Evolutionary conservation across 495 filamentous ascomycete species (phyloP), one percentile per base, ranked within the genome.

Genomic region (Penicillium turbatum): DNA sequence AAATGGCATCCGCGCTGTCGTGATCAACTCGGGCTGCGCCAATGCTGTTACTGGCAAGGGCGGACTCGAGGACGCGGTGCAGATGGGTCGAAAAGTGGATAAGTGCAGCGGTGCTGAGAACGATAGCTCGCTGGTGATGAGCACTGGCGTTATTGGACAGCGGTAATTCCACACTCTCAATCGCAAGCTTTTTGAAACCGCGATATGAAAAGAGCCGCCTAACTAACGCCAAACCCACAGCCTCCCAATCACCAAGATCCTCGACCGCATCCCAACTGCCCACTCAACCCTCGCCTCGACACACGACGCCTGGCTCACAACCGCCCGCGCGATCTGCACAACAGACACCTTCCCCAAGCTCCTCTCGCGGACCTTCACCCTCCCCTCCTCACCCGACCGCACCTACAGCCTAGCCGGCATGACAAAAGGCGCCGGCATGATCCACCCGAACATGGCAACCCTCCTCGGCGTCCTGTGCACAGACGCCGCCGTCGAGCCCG

Each of bases 341-440:
- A 99, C 93, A 26, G 95, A 99, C 72, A 99, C 95, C 26, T 99
- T 99, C 75, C 93, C 95, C 56, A 99, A 99, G 74, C 85, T 99
- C 53, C 76, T 89, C 52, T 96, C 92, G 16, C 82, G 80, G 51
- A 84, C 82, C 5, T 99, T 97, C 72, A 84, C 74, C 5, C 82
- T 99, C 26, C 92, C 92, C 19, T 93, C 89, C 9, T 88, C 88
- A 8, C 84, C 87, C 3, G 70, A 64, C 51, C 73, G 75, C 8
- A 82, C 79, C 36, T 99, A 97, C 75, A 76, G 79, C 60, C 86
- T 99, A 24, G 90, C 88, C 24, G 93, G 93, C 43, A 96, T 96
- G 83, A 96, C 95, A 55, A 99, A 99, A 73, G 93, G 93, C 40
- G 95, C 93, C 12, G 93, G 93, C 61, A 99, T 99, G 93, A 99